Conservation (phyloP, 1,139 yeast species). For the Pichia sorboxylosa region DNA sequence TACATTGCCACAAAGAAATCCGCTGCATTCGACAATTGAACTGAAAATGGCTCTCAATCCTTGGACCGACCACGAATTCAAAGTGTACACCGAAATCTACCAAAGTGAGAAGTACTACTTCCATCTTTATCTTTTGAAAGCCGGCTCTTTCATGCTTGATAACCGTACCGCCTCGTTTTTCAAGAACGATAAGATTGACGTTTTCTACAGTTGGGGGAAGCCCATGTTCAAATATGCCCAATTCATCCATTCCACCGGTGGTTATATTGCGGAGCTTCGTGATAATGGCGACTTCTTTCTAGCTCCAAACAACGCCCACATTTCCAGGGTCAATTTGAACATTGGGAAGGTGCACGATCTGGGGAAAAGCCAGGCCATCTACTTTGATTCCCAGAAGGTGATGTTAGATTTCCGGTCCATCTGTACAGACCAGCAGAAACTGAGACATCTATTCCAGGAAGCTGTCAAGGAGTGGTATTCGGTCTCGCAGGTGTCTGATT, state of each 20-base stretch:
- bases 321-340: constrained; percentile 44
- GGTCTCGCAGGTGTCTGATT: too few relatives aligned
- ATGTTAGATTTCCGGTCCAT: constrained; percentile 57
- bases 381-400: constrained; percentile 56
- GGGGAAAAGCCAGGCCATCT: constrained; percentile 20
- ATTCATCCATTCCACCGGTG: constrained; percentile 81
- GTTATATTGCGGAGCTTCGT: constrained; percentile 77
- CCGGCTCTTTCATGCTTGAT: constrained; percentile 69
- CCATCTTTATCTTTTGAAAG: constrained; percentile 50
- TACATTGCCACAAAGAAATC: constrained; percentile 62
- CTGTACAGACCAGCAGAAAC: constrained; percentile 40
- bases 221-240: constrained; percentile 78
- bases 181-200: constrained; percentile 41
- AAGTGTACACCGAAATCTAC: constrained; percentile 28
- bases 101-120: constrained; percentile 36
- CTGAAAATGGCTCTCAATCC: constrained; percentile 57
- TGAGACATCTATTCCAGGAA: constrained; percentile 44
- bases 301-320: constrained; percentile 71
- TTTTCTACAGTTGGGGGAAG: constrained; percentile 83
- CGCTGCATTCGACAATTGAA: constrained; percentile 79
- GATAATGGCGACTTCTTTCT: constrained; percentile 71
- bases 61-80: constrained; percentile 49
- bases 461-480: too few relatives aligned
- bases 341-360: constrained; percentile 19
- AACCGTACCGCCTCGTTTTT: constrained; percentile 63